Base-by-base conservation (phyloP, 106 monocot species). In the Dendrobium huoshanense region DNA sequence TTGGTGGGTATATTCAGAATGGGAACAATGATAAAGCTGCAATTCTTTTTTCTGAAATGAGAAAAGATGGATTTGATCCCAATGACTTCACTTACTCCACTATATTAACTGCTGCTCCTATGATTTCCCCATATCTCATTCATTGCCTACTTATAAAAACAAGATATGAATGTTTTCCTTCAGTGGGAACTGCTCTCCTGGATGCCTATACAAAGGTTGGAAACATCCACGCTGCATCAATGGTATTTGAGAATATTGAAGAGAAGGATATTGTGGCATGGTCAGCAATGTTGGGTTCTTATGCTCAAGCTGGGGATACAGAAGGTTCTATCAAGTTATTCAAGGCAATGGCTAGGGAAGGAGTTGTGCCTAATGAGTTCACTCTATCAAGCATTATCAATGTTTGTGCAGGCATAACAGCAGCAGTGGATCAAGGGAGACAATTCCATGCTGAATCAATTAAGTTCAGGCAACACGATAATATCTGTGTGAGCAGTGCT, bases 61-160 rank as follows among this genome's bases (percentile, higher is more conserved):
- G 87, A 83, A 82, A 51, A 74, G 85, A 80, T 55, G 80, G 41
- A 65, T 72, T 87, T n/a, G 79, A 75, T 41, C 94, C 94, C 37
- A 96, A 96, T 76, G 88, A 91, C 1, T 91, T 92, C 87, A 96
- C 96, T 33, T 96, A 85, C 78, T 94, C 96, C 0, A 87, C 88
- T 3, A 80, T 96, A n/a, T 64, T 94, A 59, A 87, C 91, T 41
- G 86, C 91, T 75, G 85, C 89, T 8, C 65, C 85, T 4, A 1
- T 33, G 33, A 81, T 91, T 47, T 88, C 89, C 0, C 92, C 92
- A 0, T 83, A 44, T 2, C 86, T 94, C 84, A 81, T 96, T 51
- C 94, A 96, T 77, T 84, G 85, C 0, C 84, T 85, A 17, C 79
- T 86, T 24, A 83, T 96, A 73, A 96, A 93, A 85, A 80, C 81